Percentiles rank a stretch among this genome's conserved stretches.
Evolutionary conservation across 176 grass and related monocot genomes (phyloP).

Genomic region (Triticum timopheevii): DNA sequence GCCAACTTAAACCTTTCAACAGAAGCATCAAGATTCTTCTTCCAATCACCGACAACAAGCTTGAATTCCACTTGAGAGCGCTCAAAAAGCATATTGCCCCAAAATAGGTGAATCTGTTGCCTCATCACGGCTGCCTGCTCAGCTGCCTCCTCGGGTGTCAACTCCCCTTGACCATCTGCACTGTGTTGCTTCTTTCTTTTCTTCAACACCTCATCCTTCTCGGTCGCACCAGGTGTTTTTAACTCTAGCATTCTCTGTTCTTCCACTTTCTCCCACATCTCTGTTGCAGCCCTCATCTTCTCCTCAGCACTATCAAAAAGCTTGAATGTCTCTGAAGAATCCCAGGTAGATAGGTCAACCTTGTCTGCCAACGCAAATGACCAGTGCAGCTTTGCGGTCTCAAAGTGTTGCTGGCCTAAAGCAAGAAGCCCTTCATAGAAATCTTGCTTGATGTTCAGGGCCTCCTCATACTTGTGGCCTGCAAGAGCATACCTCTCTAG

Average conservation of each 20-base stretch:
- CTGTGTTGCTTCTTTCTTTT: conserved; percentile 63
- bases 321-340: conserved; percentile 74
- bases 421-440: conserved; percentile 99
- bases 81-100: conserved; percentile 99
- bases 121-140: conserved; percentile 90
- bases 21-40: conserved; percentile 83
- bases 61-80: conserved; percentile 98
- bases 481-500: conserved; percentile 75
- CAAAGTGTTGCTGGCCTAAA: conserved; percentile 95
- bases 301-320: conserved; percentile 86
- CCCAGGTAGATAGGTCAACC: conserved; percentile 73
- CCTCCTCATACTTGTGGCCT: conserved; percentile 73
- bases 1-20: conserved; percentile 88
- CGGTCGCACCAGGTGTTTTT: conserved; percentile 53
- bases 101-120: conserved; percentile 97
- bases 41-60: conserved; percentile 72
- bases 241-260: conserved; percentile 76
- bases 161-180: conserved; percentile 58
- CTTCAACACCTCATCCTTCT: conserved; percentile 69
- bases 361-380: conserved; percentile 91
- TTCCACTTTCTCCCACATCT: conserved; percentile 99
- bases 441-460: conserved; percentile 86
- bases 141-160: conserved; percentile 73
- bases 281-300: conserved; percentile 89
- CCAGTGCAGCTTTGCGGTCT: conserved; percentile 96